Evolutionary conservation across 2,329 filamentous ascomycete genomes (phyloP).

Genomic region (Fragosphaeria purpurea): DNA sequence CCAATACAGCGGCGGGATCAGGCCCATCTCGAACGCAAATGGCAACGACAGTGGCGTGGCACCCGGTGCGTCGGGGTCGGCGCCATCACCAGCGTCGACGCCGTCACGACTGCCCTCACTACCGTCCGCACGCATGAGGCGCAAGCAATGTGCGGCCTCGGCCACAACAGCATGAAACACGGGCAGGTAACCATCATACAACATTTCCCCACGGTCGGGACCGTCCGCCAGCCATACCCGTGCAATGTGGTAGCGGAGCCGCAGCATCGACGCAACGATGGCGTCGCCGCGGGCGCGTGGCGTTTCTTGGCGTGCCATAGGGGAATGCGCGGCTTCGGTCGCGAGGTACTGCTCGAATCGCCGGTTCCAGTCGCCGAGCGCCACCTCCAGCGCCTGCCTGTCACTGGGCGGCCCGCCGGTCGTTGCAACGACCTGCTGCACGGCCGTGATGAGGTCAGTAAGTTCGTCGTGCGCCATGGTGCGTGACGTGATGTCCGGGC

Average conservation of each 20-base stretch:
- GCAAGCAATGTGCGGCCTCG: neutral
- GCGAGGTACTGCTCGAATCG: neutral
- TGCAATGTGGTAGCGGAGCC: neutral
- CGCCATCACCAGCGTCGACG: too few species aligned
- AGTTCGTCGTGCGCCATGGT: neutral
- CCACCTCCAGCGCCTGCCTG: neutral
- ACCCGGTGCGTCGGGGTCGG: too few species aligned
- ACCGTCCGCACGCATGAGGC: neutral
- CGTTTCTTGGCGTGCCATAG: too few species aligned
- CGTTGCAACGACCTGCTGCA: neutral
- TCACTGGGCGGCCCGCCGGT: neutral
- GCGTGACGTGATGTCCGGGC: neutral
- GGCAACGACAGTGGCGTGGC: neutral
- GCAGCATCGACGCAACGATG: neutral
- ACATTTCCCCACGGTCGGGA: neutral
- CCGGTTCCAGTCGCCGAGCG: neutral
- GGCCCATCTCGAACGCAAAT: constrained; percentile 4
- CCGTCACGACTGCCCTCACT: too few species aligned
- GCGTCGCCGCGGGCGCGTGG: neutral
- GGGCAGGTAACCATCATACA: neutral
- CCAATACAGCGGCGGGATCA: constrained; percentile 1
- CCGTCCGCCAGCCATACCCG: neutral
- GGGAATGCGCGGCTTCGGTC: neutral
- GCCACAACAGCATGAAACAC: neutral
- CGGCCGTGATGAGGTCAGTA: neutral